Base-by-base conservation (phyloP, 2,329 filamentous ascomycete genomes). In the Diaporthe humulicola region DNA sequence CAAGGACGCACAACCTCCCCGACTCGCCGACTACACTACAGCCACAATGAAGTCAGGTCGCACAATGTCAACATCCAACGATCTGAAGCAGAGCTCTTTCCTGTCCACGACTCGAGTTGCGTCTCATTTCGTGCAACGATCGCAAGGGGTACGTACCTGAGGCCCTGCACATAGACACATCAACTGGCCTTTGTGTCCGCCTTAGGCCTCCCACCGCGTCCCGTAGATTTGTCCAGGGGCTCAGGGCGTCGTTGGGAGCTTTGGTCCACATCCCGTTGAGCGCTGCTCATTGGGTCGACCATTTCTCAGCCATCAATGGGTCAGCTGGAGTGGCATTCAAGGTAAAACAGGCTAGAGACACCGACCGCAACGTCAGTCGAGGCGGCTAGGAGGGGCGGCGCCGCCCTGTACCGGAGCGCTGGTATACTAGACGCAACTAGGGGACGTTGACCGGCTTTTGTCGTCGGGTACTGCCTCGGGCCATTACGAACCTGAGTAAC, bases 1-100 rank as follows among this genome's bases (percentile, higher is more conserved):
- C 61, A 40, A 70, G n/a, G 57, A 36, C 28, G 17, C 69, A 74
- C 73, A 56, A 74, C 67, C 38, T 74, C 58, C 73, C 73, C 73
- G 73, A 74, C 57, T 74, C 73, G 73, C 73, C 73, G 73, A 74
- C 73, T 70, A 74, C 48, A 75, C 48, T 48, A 57, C 70, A 75
- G 74, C 74, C 74, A 75, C 74, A 73, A 58, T 45, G 70, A 40
- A 38, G 42, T 54, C 52, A 25, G 40, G 73, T 75, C 28, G 54
- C 42, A 75, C 73, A 72, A 56, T 36, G 25, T 52, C 15, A 36
- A 58, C 50, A 58, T 50, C 40, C 70, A 60, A 56, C 70, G 45
- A 61, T 54, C 73, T 69, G 52, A 54, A 36, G 54, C 28, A 66
- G 25, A 30, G n/a, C 38, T 40, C 45, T 42, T n/a, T 48, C 40